Conservation (phyloP, 73 alveolate species). For the Tetrahymena thermophila region DNA sequence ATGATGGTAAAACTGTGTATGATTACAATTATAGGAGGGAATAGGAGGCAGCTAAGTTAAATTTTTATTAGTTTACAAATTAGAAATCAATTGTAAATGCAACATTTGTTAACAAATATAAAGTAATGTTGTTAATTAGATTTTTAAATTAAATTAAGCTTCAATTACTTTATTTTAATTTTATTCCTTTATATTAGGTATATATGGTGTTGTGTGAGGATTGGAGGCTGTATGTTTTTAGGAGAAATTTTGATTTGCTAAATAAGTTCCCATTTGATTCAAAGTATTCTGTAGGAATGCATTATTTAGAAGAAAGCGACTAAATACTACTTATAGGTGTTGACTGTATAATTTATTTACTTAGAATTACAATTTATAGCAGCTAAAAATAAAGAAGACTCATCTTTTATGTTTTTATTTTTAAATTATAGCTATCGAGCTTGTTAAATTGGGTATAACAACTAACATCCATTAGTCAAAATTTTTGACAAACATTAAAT, state of each 20-base stretch:
- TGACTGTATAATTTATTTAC: background rate
- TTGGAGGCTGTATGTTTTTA: background rate
- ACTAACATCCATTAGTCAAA: background rate
- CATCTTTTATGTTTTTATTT: background rate
- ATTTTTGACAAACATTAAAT: background rate
- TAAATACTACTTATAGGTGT: background rate
- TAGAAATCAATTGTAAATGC: background rate
- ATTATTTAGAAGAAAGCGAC: background rate
- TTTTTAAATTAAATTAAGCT: background rate
- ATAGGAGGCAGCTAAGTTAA: background rate
- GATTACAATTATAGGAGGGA: background rate
- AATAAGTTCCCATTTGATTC: background rate
- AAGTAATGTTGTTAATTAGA: background rate
- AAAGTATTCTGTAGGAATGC: background rate
- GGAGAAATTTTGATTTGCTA: background rate
- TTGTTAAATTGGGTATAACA: background rate
- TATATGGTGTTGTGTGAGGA: background rate
- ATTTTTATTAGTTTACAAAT: background rate
- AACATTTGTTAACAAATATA: background rate
- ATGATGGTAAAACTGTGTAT: background rate
- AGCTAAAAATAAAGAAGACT: too few species aligned
- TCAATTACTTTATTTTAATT: background rate
- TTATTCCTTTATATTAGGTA: background rate
- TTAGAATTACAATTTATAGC: too few species aligned
- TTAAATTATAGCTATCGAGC: background rate